These are phyloP conservation scores for Wickerhamomyces sp. DNA, from an alignment of 1,139 yeast species.

Conservation along the genomic window DNA sequence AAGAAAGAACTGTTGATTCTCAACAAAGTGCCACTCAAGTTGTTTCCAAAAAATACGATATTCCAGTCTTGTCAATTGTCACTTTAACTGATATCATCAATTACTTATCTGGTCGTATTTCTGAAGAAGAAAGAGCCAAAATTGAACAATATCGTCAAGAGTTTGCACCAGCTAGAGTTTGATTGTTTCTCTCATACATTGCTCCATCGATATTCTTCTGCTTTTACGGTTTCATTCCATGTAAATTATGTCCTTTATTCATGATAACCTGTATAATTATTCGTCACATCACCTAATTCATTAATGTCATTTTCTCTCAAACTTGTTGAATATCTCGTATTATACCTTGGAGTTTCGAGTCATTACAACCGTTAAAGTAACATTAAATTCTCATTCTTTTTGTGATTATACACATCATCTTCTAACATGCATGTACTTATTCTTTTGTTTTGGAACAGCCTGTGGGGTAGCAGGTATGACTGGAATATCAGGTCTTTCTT, in stretches of 20 bases:
- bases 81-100: slow-evolving; percentile 67
- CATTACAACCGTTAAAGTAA: background rate
- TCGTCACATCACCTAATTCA: too few relatives aligned
- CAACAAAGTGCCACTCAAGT: slow-evolving; percentile 76
- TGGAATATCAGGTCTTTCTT: slow-evolving; percentile 35
- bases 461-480: slow-evolving; percentile 21
- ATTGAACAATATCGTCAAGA: slow-evolving; percentile 55
- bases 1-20: slow-evolving; percentile 74
- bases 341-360: background rate
- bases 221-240: too few relatives aligned
- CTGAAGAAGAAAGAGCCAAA: slow-evolving; percentile 47
- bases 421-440: slow-evolving; percentile 33
- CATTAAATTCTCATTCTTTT: too few relatives aligned
- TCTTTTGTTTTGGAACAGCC: slow-evolving; percentile 31
- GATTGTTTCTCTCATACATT: background rate
- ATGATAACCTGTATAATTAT: too few relatives aligned
- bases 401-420: slow-evolving; percentile 9
- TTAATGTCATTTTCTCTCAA: too few relatives aligned
- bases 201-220: too few relatives aligned
- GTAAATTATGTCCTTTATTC: too few relatives aligned
- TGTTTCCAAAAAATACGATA: slow-evolving; percentile 63
- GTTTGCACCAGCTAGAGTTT: slow-evolving; percentile 26
- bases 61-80: slow-evolving; percentile 83
- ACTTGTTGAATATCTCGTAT: too few relatives aligned
- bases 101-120: slow-evolving; percentile 52